These are phyloP conservation scores for Fraxinus quadrangulata DNA, from an alignment of 257 asterid genomes.

Conservation along the genomic window DNA sequence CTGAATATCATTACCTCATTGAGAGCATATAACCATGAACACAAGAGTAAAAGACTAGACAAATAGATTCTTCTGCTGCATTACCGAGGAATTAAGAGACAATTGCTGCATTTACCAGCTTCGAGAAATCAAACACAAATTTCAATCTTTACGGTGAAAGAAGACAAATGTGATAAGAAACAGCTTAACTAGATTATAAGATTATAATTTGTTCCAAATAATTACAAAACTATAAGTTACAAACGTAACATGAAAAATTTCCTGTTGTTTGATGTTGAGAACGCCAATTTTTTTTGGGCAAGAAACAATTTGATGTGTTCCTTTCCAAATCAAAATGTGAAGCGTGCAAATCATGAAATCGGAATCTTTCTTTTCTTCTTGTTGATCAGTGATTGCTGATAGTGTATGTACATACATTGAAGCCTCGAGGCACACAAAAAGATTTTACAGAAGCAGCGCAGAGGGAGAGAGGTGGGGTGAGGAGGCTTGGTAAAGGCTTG, in stretches of 20 bases:
- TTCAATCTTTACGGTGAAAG: slow-evolving; percentile 27
- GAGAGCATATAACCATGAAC: too few relatives aligned
- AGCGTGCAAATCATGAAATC: slow-evolving; percentile 20
- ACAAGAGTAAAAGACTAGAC: neutral
- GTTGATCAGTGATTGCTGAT: slow-evolving; percentile 24
- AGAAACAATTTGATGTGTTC: neutral
- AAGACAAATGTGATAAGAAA: slow-evolving; percentile 26
- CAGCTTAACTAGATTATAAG: neutral
- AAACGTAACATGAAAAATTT: slow-evolving; percentile 13
- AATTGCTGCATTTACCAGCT: slow-evolving; percentile 31
- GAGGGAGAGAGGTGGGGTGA: neutral
- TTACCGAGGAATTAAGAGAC: slow-evolving; percentile 31
- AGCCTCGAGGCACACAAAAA: slow-evolving; percentile 27
- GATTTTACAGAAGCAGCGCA: too few relatives aligned
- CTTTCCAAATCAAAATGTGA: slow-evolving; percentile 19
- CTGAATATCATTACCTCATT: neutral
- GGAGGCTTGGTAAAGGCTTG: slow-evolving; percentile 24
- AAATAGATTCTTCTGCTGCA: slow-evolving; percentile 16
- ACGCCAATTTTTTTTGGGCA: slow-evolving; percentile 3
- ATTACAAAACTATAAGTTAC: slow-evolving; percentile 27
- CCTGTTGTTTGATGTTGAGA: slow-evolving; percentile 23
- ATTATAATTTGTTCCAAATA: slow-evolving; percentile 19
- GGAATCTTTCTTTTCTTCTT: slow-evolving; percentile 24
- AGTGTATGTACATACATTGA: slow-evolving; percentile 26
- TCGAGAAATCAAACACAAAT: slow-evolving; percentile 35